Evolutionary conservation across 2,329 filamentous ascomycete species (phyloP), one percentile per base, ranked within the genome.

Genomic region (Pyricularia pennisetigena): DNA sequence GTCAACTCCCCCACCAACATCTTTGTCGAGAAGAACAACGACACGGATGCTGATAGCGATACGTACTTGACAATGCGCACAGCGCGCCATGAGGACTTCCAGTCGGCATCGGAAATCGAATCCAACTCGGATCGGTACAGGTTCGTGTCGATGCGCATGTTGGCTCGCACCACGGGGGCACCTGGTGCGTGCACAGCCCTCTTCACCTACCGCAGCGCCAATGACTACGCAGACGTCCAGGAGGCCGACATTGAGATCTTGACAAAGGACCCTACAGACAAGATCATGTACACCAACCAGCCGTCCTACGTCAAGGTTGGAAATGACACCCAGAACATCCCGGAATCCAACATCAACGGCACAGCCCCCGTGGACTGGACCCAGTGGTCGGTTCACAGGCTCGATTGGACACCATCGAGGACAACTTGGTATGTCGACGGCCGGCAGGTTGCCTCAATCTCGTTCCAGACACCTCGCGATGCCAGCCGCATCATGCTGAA

Each of bases 201-300:
- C 71, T 78, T 78, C 69, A 75, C 75, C 14, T 78, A 77, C 72
- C 71, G 73, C 14, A 70, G 74, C 26, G 72, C 70, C n/a, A 69
- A 71, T n/a, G 66, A 68, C 69, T 68, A 71, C 26, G 69, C 70
- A 20, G 66, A 71, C 2, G 73, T 77, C 14, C 75, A 78, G 68
- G 78, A 80, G 70, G 73, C 77, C 7, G 78, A 79, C 68, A 75
- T 81, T 28, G 79, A 82, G 73, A 76, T 82, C 70, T 75, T 78
- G 24, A 82, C 80, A 4, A 71, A 69, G 12, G 78, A 80, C 68
- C 77, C 78, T 14, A 69, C 69, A 6, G 73, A 71, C 35, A 74
- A 73, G 67, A 77, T 81, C 28, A 77, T 79, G 69, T 85, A 84
- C 74, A 85, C 82, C 1, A 86, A 85, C 72, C 83, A 86, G 73